These are phyloP conservation scores for Crotalaria pallida DNA, from an alignment of 306 rosid species.

Conservation along the genomic window DNA sequence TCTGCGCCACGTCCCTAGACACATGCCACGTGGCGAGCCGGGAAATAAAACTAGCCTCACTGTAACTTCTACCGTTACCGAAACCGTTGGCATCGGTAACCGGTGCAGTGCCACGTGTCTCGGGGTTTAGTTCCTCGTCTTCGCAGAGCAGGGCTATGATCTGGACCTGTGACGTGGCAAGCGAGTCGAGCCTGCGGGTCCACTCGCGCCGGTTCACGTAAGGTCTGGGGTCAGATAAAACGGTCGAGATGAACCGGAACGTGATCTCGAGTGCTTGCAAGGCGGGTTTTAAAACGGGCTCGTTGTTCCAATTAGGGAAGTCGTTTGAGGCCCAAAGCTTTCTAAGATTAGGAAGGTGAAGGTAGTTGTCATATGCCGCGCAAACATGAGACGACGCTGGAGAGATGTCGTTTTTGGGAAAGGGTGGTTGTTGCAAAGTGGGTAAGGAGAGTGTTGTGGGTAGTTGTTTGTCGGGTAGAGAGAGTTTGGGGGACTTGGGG, in stretches of 20 bases:
- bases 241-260: slow-evolving; percentile 62
- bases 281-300: slow-evolving; percentile 67
- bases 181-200: slow-evolving; percentile 58
- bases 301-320: slow-evolving; percentile 66
- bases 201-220: slow-evolving; percentile 69
- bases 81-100: slow-evolving; percentile 25
- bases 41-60: slow-evolving; percentile 69
- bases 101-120: slow-evolving; percentile 54
- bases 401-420: slow-evolving; percentile 41
- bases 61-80: slow-evolving; percentile 38
- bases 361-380: slow-evolving; percentile 64
- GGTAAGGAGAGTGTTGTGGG: slow-evolving; percentile 17
- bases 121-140: slow-evolving; percentile 49
- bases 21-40: slow-evolving; percentile 75
- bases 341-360: slow-evolving; percentile 62
- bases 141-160: slow-evolving; percentile 58
- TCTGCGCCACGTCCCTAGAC: slow-evolving; percentile 45
- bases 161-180: slow-evolving; percentile 48
- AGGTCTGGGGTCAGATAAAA: slow-evolving; percentile 63
- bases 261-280: slow-evolving; percentile 74
- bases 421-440: slow-evolving; percentile 31
- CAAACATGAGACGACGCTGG: slow-evolving; percentile 49
- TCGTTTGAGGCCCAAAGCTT: slow-evolving; percentile 49
- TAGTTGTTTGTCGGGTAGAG: slow-evolving; percentile 40
- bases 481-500: slow-evolving; percentile 50